A percentile compares a stretch with the other conserved stretches of the same genome.
phyloP scores from a whole-genome alignment of 2,329 filamentous ascomycete species.

The Colletotrichum australisinense region DNA sequence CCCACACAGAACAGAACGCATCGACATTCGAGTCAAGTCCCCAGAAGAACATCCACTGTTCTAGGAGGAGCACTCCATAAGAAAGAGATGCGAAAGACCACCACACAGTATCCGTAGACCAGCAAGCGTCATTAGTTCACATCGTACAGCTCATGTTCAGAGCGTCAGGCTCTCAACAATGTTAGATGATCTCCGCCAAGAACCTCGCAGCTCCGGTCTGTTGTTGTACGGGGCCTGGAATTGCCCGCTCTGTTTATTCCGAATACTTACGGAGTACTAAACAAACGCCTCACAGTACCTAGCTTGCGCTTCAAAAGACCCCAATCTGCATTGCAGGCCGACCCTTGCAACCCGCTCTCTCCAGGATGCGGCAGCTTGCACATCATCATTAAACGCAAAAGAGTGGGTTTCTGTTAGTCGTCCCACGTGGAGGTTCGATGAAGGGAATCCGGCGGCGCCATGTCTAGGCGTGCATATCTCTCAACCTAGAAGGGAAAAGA shows the following conservation, averaged over 20 bases:
- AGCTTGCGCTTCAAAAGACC: slow-evolving; percentile 11
- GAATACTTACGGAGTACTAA: background rate
- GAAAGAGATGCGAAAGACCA: slow-evolving; percentile 1
- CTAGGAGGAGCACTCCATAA: background rate
- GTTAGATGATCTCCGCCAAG: background rate
- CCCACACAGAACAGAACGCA: background rate
- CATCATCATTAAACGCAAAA: slow-evolving; percentile 37
- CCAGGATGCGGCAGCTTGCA: slow-evolving; percentile 32
- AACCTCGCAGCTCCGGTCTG: background rate
- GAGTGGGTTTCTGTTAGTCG: slow-evolving; percentile 8
- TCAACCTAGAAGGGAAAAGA: slow-evolving; percentile 4
- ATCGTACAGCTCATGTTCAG: background rate
- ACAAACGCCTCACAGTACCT: background rate
- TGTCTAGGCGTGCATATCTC: slow-evolving; percentile 6
- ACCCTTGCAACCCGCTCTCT: slow-evolving; percentile 13
- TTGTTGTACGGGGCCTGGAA: background rate
- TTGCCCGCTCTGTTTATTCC: background rate
- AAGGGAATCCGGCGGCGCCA: slow-evolving; percentile 21
- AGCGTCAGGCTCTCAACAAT: background rate
- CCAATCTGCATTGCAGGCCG: background rate
- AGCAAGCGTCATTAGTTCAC: background rate
- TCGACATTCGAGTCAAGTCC: slow-evolving; percentile 27
- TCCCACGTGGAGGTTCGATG: slow-evolving; percentile 32
- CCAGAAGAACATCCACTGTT: slow-evolving; percentile 16
- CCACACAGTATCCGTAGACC: background rate